Base-by-base conservation (phyloP, 2,329 filamentous ascomycete genomes). In the Xylaria sp. region DNA sequence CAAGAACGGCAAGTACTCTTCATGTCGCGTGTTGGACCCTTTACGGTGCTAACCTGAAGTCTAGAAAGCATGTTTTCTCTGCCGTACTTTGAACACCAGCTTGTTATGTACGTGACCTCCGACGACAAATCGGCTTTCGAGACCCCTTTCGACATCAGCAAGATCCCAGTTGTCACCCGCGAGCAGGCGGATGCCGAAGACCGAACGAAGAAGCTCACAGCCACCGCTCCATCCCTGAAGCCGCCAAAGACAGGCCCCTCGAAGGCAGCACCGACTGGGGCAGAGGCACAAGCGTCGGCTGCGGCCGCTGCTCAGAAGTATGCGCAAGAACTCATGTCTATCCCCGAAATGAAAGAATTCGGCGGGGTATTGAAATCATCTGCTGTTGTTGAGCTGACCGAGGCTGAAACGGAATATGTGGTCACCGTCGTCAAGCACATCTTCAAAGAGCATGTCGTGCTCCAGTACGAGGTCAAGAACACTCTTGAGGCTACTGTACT, bases 381-480 rank as follows among this genome's bases (percentile, higher is more conserved):
- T 54, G 75, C 85, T 21, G 77, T 89, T 45, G 85, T 96, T 63
- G 93, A 97, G 74, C 86, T 99, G 59, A 97, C 94, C 17, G 94
- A 99, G 73, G 91, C 91, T 48, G 94, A 97, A 76, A 97, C 93
- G 18, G 94, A 99, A 74, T 99, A 99, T 66, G 92, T 97, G 46
- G 94, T 99, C 56, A 87, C 84, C 34, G 87, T 94, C 19, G 84
- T 97, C 74, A 99, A 99, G 80, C 94, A 99, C 71, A 86, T 99
- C 67, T 99, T 97, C 86, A 96, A 96, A 77, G 91, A 96, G 71
- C 91, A 97, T 69, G 80, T 99, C 68, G 93, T 99, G 29, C 78
- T 99, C 50, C 94, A 99, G 70, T 99, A 94, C 73, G 91, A 97
- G 70, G 87, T 99, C 72, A 97, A 96, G 82, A 99, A 99, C 78